Evolutionary conservation across 1,284 basidiomycete species (phyloP), one percentile per base, ranked within the genome.

Genomic region (Amylostereum areolatum): DNA sequence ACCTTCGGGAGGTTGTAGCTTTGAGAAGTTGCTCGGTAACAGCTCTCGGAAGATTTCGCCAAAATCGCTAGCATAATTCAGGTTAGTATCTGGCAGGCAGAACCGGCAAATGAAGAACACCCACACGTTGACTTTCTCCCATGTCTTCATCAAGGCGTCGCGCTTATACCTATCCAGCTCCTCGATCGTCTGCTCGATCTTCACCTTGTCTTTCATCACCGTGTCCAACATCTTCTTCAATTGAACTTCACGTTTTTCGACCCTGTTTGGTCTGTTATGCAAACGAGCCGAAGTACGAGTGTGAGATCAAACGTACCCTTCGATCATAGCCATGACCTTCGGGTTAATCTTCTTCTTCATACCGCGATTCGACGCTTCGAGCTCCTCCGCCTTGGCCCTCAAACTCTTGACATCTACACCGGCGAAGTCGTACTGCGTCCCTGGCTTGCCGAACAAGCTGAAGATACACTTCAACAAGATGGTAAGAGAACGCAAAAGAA

Each of bases 271-370:
- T n/a, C n/a, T n/a, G n/a, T n/a, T n/a, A n/a, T n/a, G n/a, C n/a
- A n/a, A n/a, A n/a, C n/a, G n/a, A n/a, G n/a, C n/a, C n/a, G n/a
- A n/a, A n/a, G n/a, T n/a, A n/a, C n/a, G n/a, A n/a, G n/a, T 27
- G 3, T 4, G 25, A n/a, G 1, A 2, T 10, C 12, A 4, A 3
- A 67, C 82, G 48, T 56, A 94, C 92, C 80, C 87, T 60, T 98
- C 96, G 53, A 99, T 93, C 89, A 94, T 95, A 62, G 89, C 91
- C 72, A 97, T 83, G 47, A 95, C 94, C 67, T 97, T 97, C 5
- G 88, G 87, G 62, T 99, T 98, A 57, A 98, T 80, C 67, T 96
- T 97, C 72, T 94, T 93, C 69, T 91, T 92, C 83, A 94, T 86
- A 32, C 86, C 83, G 60, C 86, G 87, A 61, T 93, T 91, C 52